phyloP scores from a whole-genome alignment of 495 filamentous ascomycete genomes.

The Penicillium antarcticum region DNA sequence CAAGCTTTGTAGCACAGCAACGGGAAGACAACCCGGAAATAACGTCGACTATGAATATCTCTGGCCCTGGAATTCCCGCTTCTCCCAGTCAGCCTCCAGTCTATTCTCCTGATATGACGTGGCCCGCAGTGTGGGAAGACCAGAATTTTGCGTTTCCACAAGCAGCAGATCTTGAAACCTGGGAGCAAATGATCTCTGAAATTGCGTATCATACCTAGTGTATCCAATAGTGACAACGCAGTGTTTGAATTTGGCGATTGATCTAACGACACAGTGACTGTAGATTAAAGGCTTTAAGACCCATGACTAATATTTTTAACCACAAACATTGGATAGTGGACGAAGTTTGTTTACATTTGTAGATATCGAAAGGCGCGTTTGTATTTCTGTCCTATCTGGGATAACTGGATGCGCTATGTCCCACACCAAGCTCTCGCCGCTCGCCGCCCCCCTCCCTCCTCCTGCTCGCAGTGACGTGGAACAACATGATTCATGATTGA shows the following conservation, averaged over 20 bases:
- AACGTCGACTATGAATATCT: not conserved
- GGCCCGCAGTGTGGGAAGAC: slow-evolving; percentile 16
- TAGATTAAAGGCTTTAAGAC: too few relatives aligned
- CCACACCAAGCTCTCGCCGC: too few relatives aligned
- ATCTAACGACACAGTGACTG: too few relatives aligned
- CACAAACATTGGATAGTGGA: too few relatives aligned
- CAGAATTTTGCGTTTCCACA: slow-evolving; percentile 16
- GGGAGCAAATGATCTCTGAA: slow-evolving; percentile 18
- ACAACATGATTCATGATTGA: too few relatives aligned
- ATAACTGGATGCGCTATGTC: too few relatives aligned
- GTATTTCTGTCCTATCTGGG: too few relatives aligned
- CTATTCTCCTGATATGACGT: slow-evolving; percentile 11
- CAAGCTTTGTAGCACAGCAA: not conserved
- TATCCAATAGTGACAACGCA: not conserved
- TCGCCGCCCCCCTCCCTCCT: too few relatives aligned
- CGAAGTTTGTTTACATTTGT: too few relatives aligned
- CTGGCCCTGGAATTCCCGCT: not conserved
- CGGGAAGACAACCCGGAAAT: not conserved
- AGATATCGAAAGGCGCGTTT: too few relatives aligned
- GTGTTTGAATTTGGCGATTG: not conserved
- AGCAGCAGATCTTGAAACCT: slow-evolving; percentile 13
- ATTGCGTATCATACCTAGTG: slow-evolving; percentile 14
- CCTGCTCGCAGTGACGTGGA: too few relatives aligned
- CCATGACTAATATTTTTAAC: too few relatives aligned
- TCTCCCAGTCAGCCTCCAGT: slow-evolving; percentile 1